Percentiles rank a stretch among this genome's conserved stretches.
Conservation (phyloP, 73 alveolate genomes). For the Tetrahymena borealis region DNA sequence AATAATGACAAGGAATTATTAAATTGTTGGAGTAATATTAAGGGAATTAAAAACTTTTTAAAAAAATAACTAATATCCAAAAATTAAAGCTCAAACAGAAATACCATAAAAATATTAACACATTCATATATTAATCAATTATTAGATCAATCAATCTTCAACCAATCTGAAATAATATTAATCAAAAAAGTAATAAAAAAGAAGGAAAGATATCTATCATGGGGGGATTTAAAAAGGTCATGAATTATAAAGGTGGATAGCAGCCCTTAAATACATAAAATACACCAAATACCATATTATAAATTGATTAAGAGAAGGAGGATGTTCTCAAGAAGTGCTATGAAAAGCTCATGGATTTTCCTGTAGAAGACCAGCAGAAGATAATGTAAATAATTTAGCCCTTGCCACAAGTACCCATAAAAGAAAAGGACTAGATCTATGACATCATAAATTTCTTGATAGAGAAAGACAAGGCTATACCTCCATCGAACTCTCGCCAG, state of each 20-base stretch:
- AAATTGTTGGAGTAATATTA: too few relatives aligned
- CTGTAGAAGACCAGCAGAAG: background rate
- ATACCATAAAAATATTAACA: background rate
- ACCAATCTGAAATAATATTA: background rate
- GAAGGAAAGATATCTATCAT: background rate
- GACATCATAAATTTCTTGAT: background rate
- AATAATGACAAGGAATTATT: too few relatives aligned
- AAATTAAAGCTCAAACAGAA: background rate
- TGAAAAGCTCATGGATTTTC: background rate
- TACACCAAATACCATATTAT: background rate
- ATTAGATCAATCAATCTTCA: background rate
- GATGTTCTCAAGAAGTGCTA: background rate
- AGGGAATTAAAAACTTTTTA: background rate
- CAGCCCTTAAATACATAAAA: background rate
- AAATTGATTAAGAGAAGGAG: background rate
- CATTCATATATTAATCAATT: background rate
- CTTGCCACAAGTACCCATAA: background rate
- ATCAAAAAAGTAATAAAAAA: background rate
- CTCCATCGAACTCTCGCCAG: background rate
- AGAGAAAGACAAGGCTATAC: background rate
- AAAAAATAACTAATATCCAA: background rate
- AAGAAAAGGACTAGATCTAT: background rate
- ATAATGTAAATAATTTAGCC: background rate
- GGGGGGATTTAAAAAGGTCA: background rate
- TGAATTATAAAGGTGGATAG: background rate